A percentile compares a stretch with the other conserved stretches of the same genome.
Evolutionary conservation across 2,329 filamentous ascomycete genomes (phyloP).

Genomic region (Fusarium chaquense): DNA sequence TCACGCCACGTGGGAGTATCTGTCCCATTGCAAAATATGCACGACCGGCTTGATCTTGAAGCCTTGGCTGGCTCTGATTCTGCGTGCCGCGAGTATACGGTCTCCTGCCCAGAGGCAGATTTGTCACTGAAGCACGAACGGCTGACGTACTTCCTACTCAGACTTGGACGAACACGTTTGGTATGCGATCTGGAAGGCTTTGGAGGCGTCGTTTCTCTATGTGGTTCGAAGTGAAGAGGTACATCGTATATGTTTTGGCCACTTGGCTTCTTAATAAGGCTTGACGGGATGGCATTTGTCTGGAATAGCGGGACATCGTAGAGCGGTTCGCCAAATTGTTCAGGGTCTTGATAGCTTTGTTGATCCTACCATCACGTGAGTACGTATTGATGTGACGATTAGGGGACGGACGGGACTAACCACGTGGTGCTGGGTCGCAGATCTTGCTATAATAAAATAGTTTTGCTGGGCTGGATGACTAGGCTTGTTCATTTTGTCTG

Average conservation of each 20-base stretch:
- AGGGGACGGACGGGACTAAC: too few relatives aligned
- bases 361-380: slow-evolving; percentile 16
- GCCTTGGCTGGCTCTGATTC: not conserved
- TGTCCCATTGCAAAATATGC: not conserved
- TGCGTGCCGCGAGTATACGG: not conserved
- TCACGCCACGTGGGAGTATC: slow-evolving; percentile 24
- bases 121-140: not conserved
- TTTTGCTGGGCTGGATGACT: not conserved
- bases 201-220: not conserved
- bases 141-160: not conserved
- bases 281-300: not conserved
- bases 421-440: slow-evolving; percentile 11
- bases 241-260: not conserved
- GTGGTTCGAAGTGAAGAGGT: not conserved
- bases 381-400: too few relatives aligned
- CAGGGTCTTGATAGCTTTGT: not conserved
- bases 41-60: not conserved
- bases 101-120: not conserved
- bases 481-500: not conserved
- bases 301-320: slow-evolving; percentile 17
- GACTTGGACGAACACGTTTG: not conserved
- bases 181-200: not conserved
- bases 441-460: not conserved
- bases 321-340: slow-evolving; percentile 20
- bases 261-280: not conserved